A percentile compares a stretch with the other conserved stretches of the same genome.
Evolutionary conservation across 1,139 yeast genomes (phyloP).

Genomic region (Candida albicans): DNA sequence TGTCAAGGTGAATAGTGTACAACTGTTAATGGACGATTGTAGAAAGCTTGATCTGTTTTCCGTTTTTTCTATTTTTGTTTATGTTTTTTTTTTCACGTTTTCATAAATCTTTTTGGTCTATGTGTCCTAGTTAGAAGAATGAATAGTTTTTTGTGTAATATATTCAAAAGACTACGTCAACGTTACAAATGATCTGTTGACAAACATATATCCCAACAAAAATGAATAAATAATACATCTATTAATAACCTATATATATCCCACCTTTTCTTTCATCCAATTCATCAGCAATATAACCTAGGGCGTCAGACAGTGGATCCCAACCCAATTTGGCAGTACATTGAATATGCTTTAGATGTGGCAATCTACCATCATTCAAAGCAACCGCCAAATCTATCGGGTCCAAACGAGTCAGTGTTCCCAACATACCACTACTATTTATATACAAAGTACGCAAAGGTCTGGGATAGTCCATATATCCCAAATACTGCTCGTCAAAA

Average conservation of each 20-base stretch:
- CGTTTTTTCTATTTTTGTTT: background rate
- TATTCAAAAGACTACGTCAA: too few species aligned
- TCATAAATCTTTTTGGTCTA: too few species aligned
- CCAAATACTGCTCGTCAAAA: slow-evolving; percentile 60
- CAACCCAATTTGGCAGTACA: slow-evolving; percentile 84
- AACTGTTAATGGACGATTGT: background rate
- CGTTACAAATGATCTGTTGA: background rate
- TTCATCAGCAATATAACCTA: slow-evolving; percentile 41
- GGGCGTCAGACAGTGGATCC: slow-evolving; percentile 75
- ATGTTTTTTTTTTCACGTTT: too few species aligned
- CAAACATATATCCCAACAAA: background rate
- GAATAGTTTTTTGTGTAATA: too few species aligned
- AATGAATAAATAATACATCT: slow-evolving; percentile 1
- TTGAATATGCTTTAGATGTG: slow-evolving; percentile 59
- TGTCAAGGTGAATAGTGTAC: too few species aligned
- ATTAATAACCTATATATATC: slow-evolving; percentile 41
- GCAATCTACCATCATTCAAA: slow-evolving; percentile 72
- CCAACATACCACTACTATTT: slow-evolving; percentile 86
- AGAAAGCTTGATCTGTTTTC: background rate
- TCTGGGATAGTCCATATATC: slow-evolving; percentile 37
- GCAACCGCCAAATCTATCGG: slow-evolving; percentile 91
- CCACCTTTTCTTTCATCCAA: slow-evolving; percentile 47
- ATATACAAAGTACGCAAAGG: slow-evolving; percentile 68
- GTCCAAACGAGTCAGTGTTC: slow-evolving; percentile 77
- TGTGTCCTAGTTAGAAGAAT: too few species aligned